A percentile compares a stretch with the other conserved stretches of the same genome.
Conservation (phyloP, 345 rosid species). For the Citrus unshiu region DNA sequence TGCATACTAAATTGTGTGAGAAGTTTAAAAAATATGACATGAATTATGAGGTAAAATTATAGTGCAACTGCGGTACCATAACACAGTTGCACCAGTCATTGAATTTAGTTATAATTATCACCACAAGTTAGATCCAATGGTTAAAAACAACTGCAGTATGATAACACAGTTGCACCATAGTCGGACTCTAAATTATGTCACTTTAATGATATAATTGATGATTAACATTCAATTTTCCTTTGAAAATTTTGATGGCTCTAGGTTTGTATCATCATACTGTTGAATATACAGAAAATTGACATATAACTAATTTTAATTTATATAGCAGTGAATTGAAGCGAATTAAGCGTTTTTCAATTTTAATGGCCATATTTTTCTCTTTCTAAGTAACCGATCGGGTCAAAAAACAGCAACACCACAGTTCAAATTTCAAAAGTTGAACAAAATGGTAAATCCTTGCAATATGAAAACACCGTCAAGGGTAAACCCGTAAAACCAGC, state of each 20-base stretch:
- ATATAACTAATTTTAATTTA: too few relatives aligned
- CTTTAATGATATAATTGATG: background rate
- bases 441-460: background rate
- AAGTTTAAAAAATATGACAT: too few relatives aligned
- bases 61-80: accelerated
- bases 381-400: background rate
- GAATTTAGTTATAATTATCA: accelerated
- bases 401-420: background rate
- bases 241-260: too few relatives aligned
- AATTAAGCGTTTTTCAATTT: background rate
- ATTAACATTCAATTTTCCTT: too few relatives aligned
- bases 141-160: accelerated
- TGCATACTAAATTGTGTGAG: background rate
- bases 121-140: accelerated
- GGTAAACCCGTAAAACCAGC: constrained; percentile 15
- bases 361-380: background rate
- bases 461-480: constrained; percentile 8
- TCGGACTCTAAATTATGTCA: accelerated
- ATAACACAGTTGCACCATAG: accelerated
- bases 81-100: accelerated
- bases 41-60: too few relatives aligned
- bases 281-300: too few relatives aligned
- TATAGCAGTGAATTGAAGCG: background rate
- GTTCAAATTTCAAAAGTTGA: background rate
- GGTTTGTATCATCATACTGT: too few relatives aligned